phyloP scores from a whole-genome alignment of 441 rosid genomes.

The Pelargonium australe region DNA sequence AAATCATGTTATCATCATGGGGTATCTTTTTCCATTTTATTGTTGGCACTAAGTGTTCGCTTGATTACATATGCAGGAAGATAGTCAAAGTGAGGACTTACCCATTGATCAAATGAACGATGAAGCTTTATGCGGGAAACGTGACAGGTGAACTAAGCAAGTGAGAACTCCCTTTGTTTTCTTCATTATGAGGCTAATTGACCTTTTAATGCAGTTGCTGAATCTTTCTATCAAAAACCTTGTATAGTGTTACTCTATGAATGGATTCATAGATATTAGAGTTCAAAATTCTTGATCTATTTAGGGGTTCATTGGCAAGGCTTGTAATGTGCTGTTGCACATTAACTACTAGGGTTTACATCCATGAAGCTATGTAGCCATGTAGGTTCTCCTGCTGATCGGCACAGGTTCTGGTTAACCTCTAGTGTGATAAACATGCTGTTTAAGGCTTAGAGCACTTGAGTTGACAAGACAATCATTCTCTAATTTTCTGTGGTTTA shows the following conservation, averaged over 20 bases:
- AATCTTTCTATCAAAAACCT: background rate
- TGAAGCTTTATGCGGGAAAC: conserved; percentile 43
- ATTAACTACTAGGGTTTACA: too few species aligned
- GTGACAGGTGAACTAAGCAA: conserved; percentile 92
- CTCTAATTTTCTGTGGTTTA: background rate
- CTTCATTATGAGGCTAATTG: conserved; percentile 20
- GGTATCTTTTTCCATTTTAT: conserved; percentile 10
- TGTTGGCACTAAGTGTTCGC: conserved; percentile 22
- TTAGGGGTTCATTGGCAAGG: too few species aligned
- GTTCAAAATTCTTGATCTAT: too few species aligned
- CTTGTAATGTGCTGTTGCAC: too few species aligned
- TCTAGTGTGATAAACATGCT: too few species aligned
- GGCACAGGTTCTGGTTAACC: too few species aligned
- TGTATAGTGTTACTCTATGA: background rate
- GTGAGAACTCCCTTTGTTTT: conserved; percentile 76
- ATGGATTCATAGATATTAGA: too few species aligned
- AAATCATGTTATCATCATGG: background rate
- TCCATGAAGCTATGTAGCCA: too few species aligned
- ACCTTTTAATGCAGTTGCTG: background rate
- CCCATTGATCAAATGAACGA: conserved; percentile 26
- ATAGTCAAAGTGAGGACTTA: conserved; percentile 29
- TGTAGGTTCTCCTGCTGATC: too few species aligned
- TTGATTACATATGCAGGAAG: conserved; percentile 55
- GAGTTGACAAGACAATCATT: too few species aligned
- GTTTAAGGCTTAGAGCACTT: too few species aligned